phyloP scores from a whole-genome alignment of 495 filamentous ascomycete genomes.

The Polyplosphaeria fusca region DNA sequence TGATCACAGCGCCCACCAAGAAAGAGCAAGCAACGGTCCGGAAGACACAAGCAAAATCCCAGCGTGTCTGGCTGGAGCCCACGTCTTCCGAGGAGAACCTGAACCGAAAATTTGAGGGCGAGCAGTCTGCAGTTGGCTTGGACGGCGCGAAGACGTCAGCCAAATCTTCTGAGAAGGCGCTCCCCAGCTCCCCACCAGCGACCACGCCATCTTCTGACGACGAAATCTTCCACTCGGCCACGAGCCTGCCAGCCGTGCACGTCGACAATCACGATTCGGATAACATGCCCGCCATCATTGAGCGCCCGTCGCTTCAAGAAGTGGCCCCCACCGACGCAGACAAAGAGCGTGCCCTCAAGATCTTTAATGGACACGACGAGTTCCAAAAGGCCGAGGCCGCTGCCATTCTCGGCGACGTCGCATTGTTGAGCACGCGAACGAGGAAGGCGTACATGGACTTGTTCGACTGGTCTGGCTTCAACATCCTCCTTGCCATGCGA shows the following conservation, averaged over 20 bases:
- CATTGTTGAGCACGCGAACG: conserved; percentile 60
- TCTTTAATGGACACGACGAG: conserved; percentile 83
- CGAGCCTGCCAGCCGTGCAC: conserved; percentile 50
- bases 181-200: conserved; percentile 29
- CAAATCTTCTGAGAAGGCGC: conserved; percentile 25
- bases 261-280: conserved; percentile 41
- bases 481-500: conserved; percentile 75
- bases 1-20: conserved; percentile 28
- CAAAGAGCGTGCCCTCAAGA: conserved; percentile 68
- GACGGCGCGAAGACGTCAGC: conserved; percentile 40
- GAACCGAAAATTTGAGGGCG: conserved; percentile 20
- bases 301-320: not conserved
- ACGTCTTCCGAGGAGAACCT: conserved; percentile 47
- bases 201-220: conserved; percentile 42
- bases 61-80: conserved; percentile 42
- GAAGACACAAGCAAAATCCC: conserved; percentile 28
- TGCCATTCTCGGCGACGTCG: conserved; percentile 82
- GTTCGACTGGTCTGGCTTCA: conserved; percentile 80
- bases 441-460: conserved; percentile 87
- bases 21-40: conserved; percentile 9
- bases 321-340: conserved; percentile 61
- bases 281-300: conserved; percentile 30
- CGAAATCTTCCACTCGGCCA: conserved; percentile 48
- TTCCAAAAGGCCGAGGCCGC: conserved; percentile 74
- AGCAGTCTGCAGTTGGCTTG: conserved; percentile 43